phyloP scores from a whole-genome alignment of 768 basidiomycete genomes.

The Asterophora lycoperdoides region DNA sequence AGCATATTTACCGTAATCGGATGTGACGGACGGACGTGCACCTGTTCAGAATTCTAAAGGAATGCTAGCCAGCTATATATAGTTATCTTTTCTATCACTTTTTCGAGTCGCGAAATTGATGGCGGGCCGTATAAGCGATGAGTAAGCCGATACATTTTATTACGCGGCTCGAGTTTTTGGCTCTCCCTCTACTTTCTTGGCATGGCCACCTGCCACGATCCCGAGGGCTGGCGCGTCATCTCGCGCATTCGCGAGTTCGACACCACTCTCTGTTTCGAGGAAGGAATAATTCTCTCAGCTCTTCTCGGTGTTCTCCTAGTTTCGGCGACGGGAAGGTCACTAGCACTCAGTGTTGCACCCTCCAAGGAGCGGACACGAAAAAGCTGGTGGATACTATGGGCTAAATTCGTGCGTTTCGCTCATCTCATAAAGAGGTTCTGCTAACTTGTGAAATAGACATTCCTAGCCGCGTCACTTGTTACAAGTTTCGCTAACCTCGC shows the following conservation, averaged over 20 bases:
- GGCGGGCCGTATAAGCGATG: no score
- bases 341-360: conserved; percentile 22
- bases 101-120: no score
- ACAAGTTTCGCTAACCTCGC: conserved; percentile 42
- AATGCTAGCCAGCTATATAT: no score
- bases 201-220: conserved; percentile 48
- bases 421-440: neutral
- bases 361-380: conserved; percentile 34
- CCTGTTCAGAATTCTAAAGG: no score
- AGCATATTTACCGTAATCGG: no score
- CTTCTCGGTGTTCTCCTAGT: conserved; percentile 46
- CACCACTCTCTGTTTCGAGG: conserved; percentile 77
- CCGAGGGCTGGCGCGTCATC: conserved; percentile 62
- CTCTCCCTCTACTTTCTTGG: neutral
- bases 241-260: conserved; percentile 67
- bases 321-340: conserved; percentile 34
- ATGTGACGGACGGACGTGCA: no score
- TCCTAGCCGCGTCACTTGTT: conserved; percentile 44
- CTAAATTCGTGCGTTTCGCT: conserved; percentile 60
- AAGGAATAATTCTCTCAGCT: conserved; percentile 57
- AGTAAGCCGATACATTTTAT: no score
- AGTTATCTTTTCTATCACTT: no score
- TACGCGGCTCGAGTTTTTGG: no score
- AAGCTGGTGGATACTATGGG: conserved; percentile 47
- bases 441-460: conserved; percentile 30